These are phyloP conservation scores for Neolentinus lepideus DNA, from an alignment of 1,284 basidiomycete genomes.

Conservation along the genomic window DNA sequence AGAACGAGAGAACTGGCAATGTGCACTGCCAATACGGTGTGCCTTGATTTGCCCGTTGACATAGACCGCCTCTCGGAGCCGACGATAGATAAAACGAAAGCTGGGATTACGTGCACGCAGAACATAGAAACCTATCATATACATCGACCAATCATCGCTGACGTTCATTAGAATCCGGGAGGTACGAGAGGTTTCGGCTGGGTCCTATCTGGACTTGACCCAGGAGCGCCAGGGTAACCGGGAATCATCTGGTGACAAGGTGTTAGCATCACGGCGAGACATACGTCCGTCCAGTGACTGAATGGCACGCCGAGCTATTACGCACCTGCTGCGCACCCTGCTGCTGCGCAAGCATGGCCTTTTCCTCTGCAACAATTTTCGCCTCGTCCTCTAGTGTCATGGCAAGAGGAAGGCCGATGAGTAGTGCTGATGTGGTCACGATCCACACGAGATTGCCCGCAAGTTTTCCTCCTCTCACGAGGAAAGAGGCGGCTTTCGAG, in stretches of 20 bases:
- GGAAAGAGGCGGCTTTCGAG: conserved; percentile 50
- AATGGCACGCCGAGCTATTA: conserved; percentile 13
- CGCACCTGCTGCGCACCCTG: conserved; percentile 85
- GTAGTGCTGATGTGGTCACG: conserved; percentile 87
- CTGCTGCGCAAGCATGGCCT: conserved; percentile 91
- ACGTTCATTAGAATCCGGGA: conserved; percentile 58
- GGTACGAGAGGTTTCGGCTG: conserved; percentile 66
- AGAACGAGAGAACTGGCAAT: not conserved
- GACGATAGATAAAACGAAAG: not conserved
- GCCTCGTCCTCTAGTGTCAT: conserved; percentile 94
- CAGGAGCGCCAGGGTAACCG: conserved; percentile 39
- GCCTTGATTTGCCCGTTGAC: not conserved
- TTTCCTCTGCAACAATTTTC: conserved; percentile 90
- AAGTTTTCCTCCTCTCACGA: conserved; percentile 63
- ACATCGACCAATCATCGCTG: not conserved
- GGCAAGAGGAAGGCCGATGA: conserved; percentile 90
- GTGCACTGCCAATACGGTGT: not conserved
- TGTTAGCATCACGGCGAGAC: conserved; percentile 10
- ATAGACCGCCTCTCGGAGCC: not conserved
- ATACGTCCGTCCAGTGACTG: conserved; percentile 8
- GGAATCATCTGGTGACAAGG: conserved; percentile 55
- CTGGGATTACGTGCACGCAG: not conserved
- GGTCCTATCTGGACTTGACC: conserved; percentile 25
- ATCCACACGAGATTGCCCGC: conserved; percentile 92
- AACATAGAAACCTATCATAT: not conserved